Base-by-base conservation (phyloP, 208 protist species). In the Trypanosomatidae sp. region DNA sequence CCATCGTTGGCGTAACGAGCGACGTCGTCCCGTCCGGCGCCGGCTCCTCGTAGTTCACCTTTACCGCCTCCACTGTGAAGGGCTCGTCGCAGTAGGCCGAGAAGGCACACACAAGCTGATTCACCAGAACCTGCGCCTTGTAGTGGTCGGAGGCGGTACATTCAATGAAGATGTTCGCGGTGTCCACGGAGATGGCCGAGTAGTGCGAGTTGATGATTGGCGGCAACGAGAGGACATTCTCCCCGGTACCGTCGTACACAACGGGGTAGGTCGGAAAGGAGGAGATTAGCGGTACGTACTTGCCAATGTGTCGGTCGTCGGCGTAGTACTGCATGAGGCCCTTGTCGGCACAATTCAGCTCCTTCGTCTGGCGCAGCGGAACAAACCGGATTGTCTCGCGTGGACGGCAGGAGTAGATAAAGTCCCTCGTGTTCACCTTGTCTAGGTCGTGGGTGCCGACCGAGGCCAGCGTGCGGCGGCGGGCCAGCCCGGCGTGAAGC, bases 401-500 rank as follows among this genome's bases (percentile, higher is more conserved):
- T 22, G 87, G 79, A 13, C 77, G 79, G 49, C 82, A 55, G 1
- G 76, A 76, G 49, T 98, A 98, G 50, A 98, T 70, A 73, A 99
- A 99, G 8, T 77, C 52, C 47, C 44, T 74, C 74, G 87, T 30
- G 43, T 84, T 62, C 50, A 99, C 88, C 43, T 95, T 99, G 76
- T 99, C 96, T 47, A 99, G 83, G 87, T 99, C 99, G 83, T 99
- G 99, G 17, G 99, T 99, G 70, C 99, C 99, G 80, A 99, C 99
- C 33, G 99, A 99, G 36, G 99, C 99, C 1, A 99, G 84, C 6
- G 91, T 97, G 71, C 99, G 92, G 66, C 98, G 94, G 39, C 98
- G 86, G 67, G 98, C 98, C 62, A 99, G 94, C 55, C 99, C 99
- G 44, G 95, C 89, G 88, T 99, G 99, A 46, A 99, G 89, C 83